These are phyloP conservation scores for Hygrocybe coccinea DNA, from an alignment of 768 basidiomycete species.

Conservation along the genomic window DNA sequence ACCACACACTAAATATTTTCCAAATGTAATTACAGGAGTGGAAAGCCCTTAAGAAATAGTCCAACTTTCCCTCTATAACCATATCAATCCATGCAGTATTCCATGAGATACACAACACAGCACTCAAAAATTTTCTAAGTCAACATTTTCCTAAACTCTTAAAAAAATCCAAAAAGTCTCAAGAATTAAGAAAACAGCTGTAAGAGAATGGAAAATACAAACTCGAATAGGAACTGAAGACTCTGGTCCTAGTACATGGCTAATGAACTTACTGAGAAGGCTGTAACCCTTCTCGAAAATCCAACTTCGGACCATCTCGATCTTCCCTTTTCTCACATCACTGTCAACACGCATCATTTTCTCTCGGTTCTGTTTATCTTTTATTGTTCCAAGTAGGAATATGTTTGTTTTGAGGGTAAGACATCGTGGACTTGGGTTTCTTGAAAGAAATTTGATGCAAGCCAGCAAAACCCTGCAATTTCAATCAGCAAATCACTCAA, in stretches of 20 bases:
- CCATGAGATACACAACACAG: too few species aligned
- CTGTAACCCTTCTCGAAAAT: not conserved
- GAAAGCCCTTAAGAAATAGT: too few species aligned
- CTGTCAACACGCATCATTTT: not conserved
- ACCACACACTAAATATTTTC: too few species aligned
- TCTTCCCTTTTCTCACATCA: not conserved
- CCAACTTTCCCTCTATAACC: too few species aligned
- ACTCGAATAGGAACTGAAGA: constrained; percentile 9
- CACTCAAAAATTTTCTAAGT: too few species aligned
- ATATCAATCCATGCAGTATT: too few species aligned
- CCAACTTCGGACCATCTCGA: not conserved
- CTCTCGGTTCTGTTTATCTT: not conserved
- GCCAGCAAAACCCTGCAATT: constrained; percentile 17
- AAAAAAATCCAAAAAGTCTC: too few species aligned
- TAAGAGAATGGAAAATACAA: not conserved
- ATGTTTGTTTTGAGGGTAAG: constrained; percentile 2
- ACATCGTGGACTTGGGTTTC: constrained; percentile 21
- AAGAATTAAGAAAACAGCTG: too few species aligned
- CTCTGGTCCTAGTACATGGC: not conserved
- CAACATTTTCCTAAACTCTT: too few species aligned
- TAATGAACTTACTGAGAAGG: constrained; percentile 3
- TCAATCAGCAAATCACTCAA: not conserved
- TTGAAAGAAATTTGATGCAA: constrained; percentile 16
- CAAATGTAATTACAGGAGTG: too few species aligned
- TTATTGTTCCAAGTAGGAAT: not conserved